Conservation (phyloP, 192 early-diverging fungal genomes). For the Mortierella hygrophila region DNA sequence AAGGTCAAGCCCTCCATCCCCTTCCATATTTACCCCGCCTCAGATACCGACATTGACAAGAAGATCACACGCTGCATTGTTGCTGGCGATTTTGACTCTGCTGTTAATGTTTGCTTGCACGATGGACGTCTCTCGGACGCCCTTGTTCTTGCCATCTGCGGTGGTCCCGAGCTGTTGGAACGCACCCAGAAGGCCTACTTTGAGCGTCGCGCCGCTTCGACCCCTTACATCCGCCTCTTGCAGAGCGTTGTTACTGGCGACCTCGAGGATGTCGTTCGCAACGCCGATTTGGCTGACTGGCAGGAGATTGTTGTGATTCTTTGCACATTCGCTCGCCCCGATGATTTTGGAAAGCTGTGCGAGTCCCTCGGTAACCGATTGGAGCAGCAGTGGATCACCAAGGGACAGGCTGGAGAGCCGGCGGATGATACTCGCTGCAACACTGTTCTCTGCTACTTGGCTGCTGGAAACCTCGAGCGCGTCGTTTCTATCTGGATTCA, state of each 20-base stretch:
- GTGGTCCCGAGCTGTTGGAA: constrained; percentile 79
- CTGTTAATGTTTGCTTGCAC: constrained; percentile 89
- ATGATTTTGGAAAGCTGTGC: constrained; percentile 82
- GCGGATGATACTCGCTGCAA: constrained; percentile 56
- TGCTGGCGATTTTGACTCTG: constrained; percentile 93
- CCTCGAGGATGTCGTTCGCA: constrained; percentile 82
- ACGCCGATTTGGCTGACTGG: constrained; percentile 88
- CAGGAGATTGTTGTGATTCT: constrained; percentile 92
- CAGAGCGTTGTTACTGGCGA: constrained; percentile 86
- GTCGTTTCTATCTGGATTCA: constrained; percentile 88
- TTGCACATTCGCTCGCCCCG: constrained; percentile 92
- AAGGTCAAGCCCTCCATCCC: constrained; percentile 43
- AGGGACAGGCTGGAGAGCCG: constrained; percentile 27
- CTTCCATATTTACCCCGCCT: constrained; percentile 66
- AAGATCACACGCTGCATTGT: constrained; percentile 89
- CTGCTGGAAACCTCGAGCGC: constrained; percentile 84
- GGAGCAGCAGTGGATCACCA: constrained; percentile 59
- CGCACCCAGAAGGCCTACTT: constrained; percentile 90
- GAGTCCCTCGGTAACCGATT: constrained; percentile 76
- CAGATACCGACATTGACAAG: constrained; percentile 79
- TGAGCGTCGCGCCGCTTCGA: constrained; percentile 72
- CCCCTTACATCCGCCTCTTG: constrained; percentile 87
- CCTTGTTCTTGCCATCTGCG: constrained; percentile 89
- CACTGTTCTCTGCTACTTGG: constrained; percentile 89
- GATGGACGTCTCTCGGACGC: constrained; percentile 89